Base-by-base conservation (phyloP, 768 basidiomycete genomes). In the Polyporus arcularius region DNA sequence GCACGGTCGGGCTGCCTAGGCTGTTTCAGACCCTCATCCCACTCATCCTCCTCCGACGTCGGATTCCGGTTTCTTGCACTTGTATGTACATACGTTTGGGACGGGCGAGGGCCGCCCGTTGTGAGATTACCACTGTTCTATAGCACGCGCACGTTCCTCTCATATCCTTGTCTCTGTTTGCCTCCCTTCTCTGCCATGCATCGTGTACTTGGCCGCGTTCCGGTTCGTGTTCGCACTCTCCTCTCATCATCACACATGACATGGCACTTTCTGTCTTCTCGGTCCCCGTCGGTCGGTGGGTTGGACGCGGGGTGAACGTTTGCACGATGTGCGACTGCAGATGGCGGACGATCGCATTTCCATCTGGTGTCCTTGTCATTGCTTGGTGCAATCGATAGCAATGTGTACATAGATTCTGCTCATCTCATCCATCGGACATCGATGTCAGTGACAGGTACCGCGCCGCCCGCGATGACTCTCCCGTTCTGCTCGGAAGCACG, bases 71-170 rank as follows among this genome's bases (percentile, higher is more conserved):
- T 14, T 16, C 21, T 18, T 42, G 50, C 50, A 52, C 41, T 39
- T 56, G 62, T 59, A 59, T 54, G 47, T 63, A 59, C 38, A 53
- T 51, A 51, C 49, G 30, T 51, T 35, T 18, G 49, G 51, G 39
- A 14, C 42, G 57, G 56, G 62, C 52, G 38, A 30, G 39, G 41
- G 57, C 39, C 18, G 42, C 56, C 45, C 45, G 52, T 56, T 61
- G 60, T 62, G 57, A 49, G 45, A 58, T 58, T 63, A 55, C 57
- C 45, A 58, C 48, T 63, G 62, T 63, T 58, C 32, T 55, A 54
- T 55, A 63, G 58, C 53, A 63, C 48, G 39, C 35, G 26, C 47
- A 48, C 47, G 18, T n/a, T 39, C 32, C 31, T 12, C 50, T 35
- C n/a, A n/a, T 45, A 7, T n/a, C 43, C 30, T 51, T 51, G 31